Evolutionary conservation across 768 basidiomycete genomes (phyloP).

Genomic region (Suillus plorans): DNA sequence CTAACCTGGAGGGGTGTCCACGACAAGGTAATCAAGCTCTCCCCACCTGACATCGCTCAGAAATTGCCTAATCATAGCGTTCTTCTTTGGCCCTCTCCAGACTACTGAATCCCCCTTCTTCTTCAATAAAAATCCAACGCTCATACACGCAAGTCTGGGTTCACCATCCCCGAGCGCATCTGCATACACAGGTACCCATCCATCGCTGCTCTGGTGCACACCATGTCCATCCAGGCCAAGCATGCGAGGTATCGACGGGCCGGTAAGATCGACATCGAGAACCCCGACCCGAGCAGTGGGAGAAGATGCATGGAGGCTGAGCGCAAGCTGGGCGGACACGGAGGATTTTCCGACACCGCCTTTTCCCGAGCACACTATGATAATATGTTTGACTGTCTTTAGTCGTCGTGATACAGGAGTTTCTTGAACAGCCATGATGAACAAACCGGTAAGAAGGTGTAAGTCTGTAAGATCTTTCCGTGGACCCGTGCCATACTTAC

Average conservation of each 20-base stretch:
- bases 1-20: constrained; percentile 96
- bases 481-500: neutral
- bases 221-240: constrained; percentile 83
- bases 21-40: constrained; percentile 86
- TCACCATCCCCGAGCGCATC: constrained; percentile 55
- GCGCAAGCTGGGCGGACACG: constrained; percentile 86
- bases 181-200: constrained; percentile 98
- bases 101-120: constrained; percentile 91
- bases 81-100: constrained; percentile 99
- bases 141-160: constrained; percentile 88
- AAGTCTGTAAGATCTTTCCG: neutral
- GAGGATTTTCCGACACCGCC: constrained; percentile 99
- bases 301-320: constrained; percentile 74
- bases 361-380: constrained; percentile 94
- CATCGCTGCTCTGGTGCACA: constrained; percentile 91
- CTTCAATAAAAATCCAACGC: constrained; percentile 92
- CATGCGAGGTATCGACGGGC: constrained; percentile 95
- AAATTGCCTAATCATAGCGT: constrained; percentile 97
- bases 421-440: constrained; percentile 32
- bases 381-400: constrained; percentile 72
- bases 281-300: constrained; percentile 78
- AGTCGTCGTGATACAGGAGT: constrained; percentile 74
- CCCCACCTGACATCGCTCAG: constrained; percentile 95
- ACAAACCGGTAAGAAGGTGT: neutral
- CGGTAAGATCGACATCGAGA: constrained; percentile 91